Evolutionary conservation across 441 rosid species (phyloP).

Genomic region (Viola pubescens): DNA sequence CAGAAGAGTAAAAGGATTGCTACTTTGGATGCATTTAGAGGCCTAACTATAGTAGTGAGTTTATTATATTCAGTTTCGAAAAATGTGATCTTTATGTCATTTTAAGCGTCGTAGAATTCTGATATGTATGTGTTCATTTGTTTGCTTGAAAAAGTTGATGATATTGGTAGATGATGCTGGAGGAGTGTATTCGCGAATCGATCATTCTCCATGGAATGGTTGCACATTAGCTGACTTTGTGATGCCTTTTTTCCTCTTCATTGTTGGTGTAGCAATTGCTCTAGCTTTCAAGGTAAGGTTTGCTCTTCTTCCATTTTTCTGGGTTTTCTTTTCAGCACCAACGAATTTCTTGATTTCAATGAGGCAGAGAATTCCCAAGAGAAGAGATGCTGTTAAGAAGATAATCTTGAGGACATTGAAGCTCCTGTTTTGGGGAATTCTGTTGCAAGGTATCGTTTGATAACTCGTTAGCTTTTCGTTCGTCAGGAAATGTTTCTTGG

Average conservation of each 20-base stretch:
- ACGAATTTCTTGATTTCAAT: background rate
- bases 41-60: constrained; percentile 56
- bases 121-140: background rate
- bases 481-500: background rate
- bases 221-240: constrained; percentile 64
- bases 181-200: constrained; percentile 39
- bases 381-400: constrained; percentile 40
- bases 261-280: constrained; percentile 64
- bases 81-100: too few relatives aligned
- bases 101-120: background rate
- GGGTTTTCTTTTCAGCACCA: background rate
- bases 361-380: constrained; percentile 39
- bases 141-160: constrained; percentile 34
- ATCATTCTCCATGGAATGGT: constrained; percentile 71
- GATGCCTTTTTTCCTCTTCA: constrained; percentile 70
- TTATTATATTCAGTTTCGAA: too few relatives aligned
- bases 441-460: constrained; percentile 45
- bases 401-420: constrained; percentile 48
- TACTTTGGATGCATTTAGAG: constrained; percentile 64
- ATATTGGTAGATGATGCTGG: constrained; percentile 59
- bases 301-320: background rate
- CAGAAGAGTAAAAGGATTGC: constrained; percentile 51
- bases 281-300: constrained; percentile 53
- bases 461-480: background rate
- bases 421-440: constrained; percentile 70